Evolutionary conservation across 495 filamentous ascomycete genomes (phyloP).

Genomic region (Symbiotaphrina buchneri): DNA sequence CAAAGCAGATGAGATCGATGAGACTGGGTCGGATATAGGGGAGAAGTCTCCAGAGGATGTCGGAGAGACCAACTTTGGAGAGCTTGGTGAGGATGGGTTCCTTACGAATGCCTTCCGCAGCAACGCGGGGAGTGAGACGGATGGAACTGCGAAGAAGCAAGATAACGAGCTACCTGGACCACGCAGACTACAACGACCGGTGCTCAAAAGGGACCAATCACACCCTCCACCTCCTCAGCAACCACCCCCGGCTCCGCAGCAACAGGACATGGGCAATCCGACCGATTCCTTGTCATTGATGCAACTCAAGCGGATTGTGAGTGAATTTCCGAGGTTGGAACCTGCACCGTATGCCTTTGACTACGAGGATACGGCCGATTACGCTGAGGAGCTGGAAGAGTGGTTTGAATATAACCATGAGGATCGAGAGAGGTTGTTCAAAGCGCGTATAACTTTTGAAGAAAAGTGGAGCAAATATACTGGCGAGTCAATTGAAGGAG

Average conservation of each 20-base stretch:
- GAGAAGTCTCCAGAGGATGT: too few relatives aligned
- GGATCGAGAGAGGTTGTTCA: conserved; percentile 40
- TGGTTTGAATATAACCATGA: conserved; percentile 86
- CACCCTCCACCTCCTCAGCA: conserved; percentile 28
- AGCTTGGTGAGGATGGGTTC: too few relatives aligned
- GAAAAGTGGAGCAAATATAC: conserved; percentile 27
- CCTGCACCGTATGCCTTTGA: conserved; percentile 80
- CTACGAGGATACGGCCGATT: conserved; percentile 61
- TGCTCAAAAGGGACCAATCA: conserved; percentile 7
- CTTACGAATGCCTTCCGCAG: too few relatives aligned
- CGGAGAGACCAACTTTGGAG: too few relatives aligned
- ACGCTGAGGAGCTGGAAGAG: conserved; percentile 79
- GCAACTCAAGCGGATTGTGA: conserved; percentile 60
- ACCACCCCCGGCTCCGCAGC: conserved; percentile 28
- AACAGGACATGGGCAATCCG: conserved; percentile 20
- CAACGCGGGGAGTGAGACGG: too few relatives aligned
- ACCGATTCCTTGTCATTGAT: conserved; percentile 63
- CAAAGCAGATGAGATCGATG: too few relatives aligned
- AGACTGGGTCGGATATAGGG: too few relatives aligned
- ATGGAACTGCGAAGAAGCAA: too few relatives aligned
- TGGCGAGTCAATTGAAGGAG: conserved; percentile 12
- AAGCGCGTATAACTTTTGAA: conserved; percentile 50
- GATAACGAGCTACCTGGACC: too few relatives aligned
- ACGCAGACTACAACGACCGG: too few relatives aligned
- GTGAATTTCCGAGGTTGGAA: conserved; percentile 56